These are phyloP conservation scores for Arachnomyces sp. DNA, from an alignment of 2,329 filamentous ascomycete genomes.

Conservation along the genomic window DNA sequence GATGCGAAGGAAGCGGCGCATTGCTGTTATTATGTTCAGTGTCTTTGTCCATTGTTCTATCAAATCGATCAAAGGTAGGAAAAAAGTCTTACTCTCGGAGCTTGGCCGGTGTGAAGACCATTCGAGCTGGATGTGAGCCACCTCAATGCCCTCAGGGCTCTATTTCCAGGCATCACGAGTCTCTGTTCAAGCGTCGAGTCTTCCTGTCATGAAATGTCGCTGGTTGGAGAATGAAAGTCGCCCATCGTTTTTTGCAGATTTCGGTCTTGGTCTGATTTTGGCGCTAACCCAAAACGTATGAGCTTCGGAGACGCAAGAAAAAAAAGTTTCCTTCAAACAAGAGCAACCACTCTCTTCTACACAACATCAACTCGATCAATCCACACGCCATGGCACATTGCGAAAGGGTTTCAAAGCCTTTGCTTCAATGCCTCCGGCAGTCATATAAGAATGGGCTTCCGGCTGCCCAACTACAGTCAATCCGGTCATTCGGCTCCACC, in stretches of 20 bases:
- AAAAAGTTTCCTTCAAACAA: conserved; percentile 14
- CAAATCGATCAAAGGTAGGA: conserved; percentile 6
- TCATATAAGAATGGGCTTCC: conserved; percentile 27
- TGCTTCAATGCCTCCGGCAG: conserved; percentile 35
- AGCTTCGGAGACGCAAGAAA: conserved; percentile 4
- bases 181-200: conserved; percentile 2
- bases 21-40: conserved; percentile 9
- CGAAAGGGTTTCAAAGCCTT: conserved; percentile 35
- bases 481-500: conserved; percentile 45
- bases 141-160: conserved; percentile 28
- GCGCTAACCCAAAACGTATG: conserved; percentile 11
- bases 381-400: conserved; percentile 32
- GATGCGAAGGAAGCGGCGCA: conserved; percentile 10
- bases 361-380: conserved; percentile 4
- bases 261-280: conserved; percentile 9
- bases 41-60: conserved; percentile 3
- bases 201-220: conserved; percentile 1
- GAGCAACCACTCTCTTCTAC: conserved; percentile 7
- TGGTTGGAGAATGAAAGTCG: background rate
- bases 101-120: conserved; percentile 27
- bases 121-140: conserved; percentile 31
- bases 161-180: conserved; percentile 29
- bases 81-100: conserved; percentile 26
- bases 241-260: conserved; percentile 4
- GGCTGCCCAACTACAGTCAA: conserved; percentile 27